Conservation (phyloP, 495 filamentous ascomycete species). For the Evernia prunastri region DNA sequence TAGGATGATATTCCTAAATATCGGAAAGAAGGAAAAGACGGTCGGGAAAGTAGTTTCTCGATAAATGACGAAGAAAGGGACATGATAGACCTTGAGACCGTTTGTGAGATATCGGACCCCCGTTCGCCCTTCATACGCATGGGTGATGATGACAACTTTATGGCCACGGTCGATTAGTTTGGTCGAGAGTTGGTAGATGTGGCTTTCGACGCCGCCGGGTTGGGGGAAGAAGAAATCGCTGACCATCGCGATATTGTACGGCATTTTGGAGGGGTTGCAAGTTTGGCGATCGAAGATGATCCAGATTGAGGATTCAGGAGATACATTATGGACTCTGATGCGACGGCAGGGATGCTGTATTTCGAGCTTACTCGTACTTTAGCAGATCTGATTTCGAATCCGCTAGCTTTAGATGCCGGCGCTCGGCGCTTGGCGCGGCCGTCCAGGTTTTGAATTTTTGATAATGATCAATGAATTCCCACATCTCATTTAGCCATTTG, state of each 20-base stretch:
- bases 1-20: slow-evolving; percentile 91
- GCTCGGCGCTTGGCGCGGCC: slow-evolving; percentile 4
- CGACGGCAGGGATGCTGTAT: not conserved
- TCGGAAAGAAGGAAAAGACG: slow-evolving; percentile 95
- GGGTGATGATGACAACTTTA: slow-evolving; percentile 96
- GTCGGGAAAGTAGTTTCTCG: slow-evolving; percentile 93
- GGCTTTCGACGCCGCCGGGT: slow-evolving; percentile 89
- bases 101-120: slow-evolving; percentile 97
- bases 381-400: not conserved
- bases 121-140: slow-evolving; percentile 86
- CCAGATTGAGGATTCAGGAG: not conserved
- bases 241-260: slow-evolving; percentile 85
- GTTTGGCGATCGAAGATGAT: accelerated
- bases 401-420: not conserved
- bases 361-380: too few species aligned
- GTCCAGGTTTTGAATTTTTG: not conserved
- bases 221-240: slow-evolving; percentile 99
- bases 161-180: slow-evolving; percentile 96
- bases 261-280: slow-evolving; percentile 39
- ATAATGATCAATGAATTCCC: not conserved
- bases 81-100: slow-evolving; percentile 95
- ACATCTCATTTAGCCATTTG: not conserved
- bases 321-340: not conserved
- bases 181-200: slow-evolving; percentile 94
- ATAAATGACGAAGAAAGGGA: slow-evolving; percentile 92